A percentile compares a stretch with the other conserved stretches of the same genome.
These are phyloP conservation scores for Geranium brycei DNA, from an alignment of 345 rosid genomes.

Conservation along the genomic window DNA sequence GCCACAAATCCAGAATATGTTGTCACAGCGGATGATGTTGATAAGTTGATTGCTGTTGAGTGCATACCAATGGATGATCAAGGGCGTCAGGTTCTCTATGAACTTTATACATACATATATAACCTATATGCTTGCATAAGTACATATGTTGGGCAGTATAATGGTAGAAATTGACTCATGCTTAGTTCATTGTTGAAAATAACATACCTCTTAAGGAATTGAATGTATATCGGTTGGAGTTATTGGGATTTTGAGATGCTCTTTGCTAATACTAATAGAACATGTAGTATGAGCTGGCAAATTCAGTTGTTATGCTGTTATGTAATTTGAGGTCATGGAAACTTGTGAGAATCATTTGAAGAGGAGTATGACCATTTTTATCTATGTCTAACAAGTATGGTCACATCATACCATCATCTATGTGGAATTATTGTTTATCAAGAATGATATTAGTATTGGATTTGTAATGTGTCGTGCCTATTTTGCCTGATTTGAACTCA, in stretches of 20 bases:
- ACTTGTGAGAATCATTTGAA: neutral
- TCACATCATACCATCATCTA: neutral
- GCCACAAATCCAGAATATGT: conserved; percentile 94
- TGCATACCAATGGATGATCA: conserved; percentile 99
- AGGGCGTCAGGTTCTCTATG: conserved; percentile 63
- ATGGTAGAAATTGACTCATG: neutral
- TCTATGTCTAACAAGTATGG: neutral
- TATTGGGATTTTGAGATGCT: neutral
- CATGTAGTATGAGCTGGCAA: neutral
- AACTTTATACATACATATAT: neutral
- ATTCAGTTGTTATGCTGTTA: neutral
- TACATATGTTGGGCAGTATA: neutral
- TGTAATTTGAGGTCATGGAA: neutral
- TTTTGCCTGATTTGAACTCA: no score
- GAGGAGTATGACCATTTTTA: neutral
- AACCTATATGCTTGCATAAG: neutral
- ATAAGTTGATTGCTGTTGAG: conserved; percentile 87
- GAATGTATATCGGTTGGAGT: neutral
- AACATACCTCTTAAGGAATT: neutral
- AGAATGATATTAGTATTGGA: neutral
- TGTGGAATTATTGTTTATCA: neutral
- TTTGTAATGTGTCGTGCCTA: neutral
- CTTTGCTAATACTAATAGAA: neutral
- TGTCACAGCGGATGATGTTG: conserved; percentile 98
- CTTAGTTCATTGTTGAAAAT: no score